These are phyloP conservation scores for Russula griseocarnosa DNA, from an alignment of 768 basidiomycete genomes.

Conservation along the genomic window DNA sequence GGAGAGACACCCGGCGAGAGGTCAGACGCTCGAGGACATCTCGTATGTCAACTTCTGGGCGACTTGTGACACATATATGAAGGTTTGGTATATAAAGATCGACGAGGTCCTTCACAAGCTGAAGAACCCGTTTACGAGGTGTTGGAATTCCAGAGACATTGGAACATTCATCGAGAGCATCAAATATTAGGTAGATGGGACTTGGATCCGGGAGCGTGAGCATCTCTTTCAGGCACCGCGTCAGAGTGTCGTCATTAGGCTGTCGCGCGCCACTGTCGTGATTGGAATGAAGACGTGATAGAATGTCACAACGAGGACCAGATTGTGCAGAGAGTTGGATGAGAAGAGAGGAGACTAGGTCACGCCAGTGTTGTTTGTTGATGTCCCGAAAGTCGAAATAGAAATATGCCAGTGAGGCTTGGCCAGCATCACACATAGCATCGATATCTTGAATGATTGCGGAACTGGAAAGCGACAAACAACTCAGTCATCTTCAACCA, in stretches of 20 bases:
- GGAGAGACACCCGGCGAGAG: background rate
- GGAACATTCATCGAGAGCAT: too few relatives aligned
- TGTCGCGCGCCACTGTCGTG: background rate
- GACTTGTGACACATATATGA: conserved; percentile 1
- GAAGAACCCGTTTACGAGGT: background rate
- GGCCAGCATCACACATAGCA: background rate
- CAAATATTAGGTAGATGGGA: too few relatives aligned
- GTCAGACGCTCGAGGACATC: background rate
- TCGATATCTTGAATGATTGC: background rate
- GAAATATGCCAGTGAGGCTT: conserved; percentile 1
- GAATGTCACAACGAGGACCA: background rate
- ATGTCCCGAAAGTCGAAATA: conserved; percentile 3
- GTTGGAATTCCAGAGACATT: too few relatives aligned
- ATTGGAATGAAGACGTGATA: background rate
- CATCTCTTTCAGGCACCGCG: too few relatives aligned
- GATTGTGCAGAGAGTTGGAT: conserved; percentile 4
- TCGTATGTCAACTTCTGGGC: conserved; percentile 6
- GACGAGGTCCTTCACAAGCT: background rate
- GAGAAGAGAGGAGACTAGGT: conserved; percentile 7
- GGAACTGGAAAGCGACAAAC: background rate
- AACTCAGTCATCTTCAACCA: background rate
- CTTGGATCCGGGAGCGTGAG: too few relatives aligned
- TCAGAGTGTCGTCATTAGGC: background rate
- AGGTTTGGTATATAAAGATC: background rate
- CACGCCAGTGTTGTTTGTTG: background rate